Evolutionary conservation across 2,329 filamentous ascomycete genomes (phyloP).

Genomic region (Falciphora oryzae): DNA sequence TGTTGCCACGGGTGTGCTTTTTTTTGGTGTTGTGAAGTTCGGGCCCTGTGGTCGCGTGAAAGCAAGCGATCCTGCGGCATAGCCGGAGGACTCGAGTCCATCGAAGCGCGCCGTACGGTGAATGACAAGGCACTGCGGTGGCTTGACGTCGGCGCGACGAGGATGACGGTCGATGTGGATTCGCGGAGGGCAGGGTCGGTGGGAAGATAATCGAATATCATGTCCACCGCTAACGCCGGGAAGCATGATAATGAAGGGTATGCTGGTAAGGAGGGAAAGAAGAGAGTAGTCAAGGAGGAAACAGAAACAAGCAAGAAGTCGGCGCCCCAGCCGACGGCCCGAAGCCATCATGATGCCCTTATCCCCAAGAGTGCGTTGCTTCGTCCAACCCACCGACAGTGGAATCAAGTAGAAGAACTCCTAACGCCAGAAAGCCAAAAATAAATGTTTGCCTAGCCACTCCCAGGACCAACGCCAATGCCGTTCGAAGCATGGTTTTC

Average conservation of each 20-base stretch:
- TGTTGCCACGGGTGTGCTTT: neutral
- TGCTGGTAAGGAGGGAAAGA: neutral
- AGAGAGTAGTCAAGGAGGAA: neutral
- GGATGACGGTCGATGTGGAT: neutral
- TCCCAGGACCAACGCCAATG: neutral
- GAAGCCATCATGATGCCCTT: neutral
- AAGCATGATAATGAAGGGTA: neutral
- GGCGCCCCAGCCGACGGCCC: neutral
- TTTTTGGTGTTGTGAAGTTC: neutral
- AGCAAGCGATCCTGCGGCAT: neutral
- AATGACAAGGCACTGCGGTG: neutral
- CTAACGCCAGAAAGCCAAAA: constrained; percentile 9
- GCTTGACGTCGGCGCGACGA: neutral
- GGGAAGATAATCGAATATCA: neutral
- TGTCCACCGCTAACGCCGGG: neutral
- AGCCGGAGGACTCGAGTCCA: neutral
- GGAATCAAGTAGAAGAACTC: constrained; percentile 1
- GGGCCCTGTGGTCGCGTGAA: neutral
- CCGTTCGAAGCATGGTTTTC: neutral
- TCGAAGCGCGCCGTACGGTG: neutral
- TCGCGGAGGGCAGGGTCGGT: neutral
- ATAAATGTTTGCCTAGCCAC: neutral
- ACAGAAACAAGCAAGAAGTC: neutral
- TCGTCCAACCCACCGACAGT: constrained; percentile 5
- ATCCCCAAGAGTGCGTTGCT: constrained; percentile 2